Conservation (phyloP, 805 yeast genomes). For the Zygoascus biomembranicola region DNA sequence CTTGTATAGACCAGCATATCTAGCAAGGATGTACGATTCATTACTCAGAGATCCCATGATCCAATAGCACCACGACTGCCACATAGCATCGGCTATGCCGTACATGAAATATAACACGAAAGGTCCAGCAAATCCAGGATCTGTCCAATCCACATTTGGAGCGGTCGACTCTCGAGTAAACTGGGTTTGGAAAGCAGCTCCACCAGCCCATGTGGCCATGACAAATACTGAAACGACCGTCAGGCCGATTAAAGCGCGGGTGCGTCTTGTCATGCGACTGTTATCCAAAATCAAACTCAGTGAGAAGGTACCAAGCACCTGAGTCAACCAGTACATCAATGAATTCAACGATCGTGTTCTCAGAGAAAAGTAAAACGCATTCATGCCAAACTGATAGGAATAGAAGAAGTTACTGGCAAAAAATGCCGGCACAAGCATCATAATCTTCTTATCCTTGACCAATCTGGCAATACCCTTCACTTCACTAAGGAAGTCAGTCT, state of each 20-base stretch:
- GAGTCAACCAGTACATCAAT: slow-evolving; percentile 44
- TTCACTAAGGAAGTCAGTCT: slow-evolving; percentile 26
- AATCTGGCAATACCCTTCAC: slow-evolving; percentile 28
- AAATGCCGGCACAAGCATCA: slow-evolving; percentile 46
- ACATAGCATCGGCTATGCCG: slow-evolving; percentile 40
- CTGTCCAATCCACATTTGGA: slow-evolving; percentile 33
- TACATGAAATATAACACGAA: slow-evolving; percentile 43
- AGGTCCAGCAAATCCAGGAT: slow-evolving; percentile 38
- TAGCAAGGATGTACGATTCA: slow-evolving; percentile 38
- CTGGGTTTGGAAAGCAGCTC: slow-evolving; percentile 17
- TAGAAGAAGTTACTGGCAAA: slow-evolving; percentile 51
- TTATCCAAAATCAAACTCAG: slow-evolving; percentile 42
- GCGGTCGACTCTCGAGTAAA: slow-evolving; percentile 10
- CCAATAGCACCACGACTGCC: slow-evolving; percentile 40
- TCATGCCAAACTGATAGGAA: slow-evolving; percentile 48
- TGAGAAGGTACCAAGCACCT: slow-evolving; percentile 46
- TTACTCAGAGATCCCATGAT: slow-evolving; percentile 39
- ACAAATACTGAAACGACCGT: slow-evolving; percentile 36
- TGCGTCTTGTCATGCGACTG: slow-evolving; percentile 32
- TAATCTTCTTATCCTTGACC: slow-evolving; percentile 34
- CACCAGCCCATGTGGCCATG: slow-evolving; percentile 37
- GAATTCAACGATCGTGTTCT: slow-evolving; percentile 50
- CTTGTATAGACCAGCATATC: slow-evolving; percentile 42
- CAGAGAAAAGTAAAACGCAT: slow-evolving; percentile 43
- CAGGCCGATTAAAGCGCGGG: slow-evolving; percentile 43